A percentile compares a stretch with the other conserved stretches of the same genome.
Evolutionary conservation across 2,329 filamentous ascomycete genomes (phyloP).

Genomic region (Cordyceps militaris): DNA sequence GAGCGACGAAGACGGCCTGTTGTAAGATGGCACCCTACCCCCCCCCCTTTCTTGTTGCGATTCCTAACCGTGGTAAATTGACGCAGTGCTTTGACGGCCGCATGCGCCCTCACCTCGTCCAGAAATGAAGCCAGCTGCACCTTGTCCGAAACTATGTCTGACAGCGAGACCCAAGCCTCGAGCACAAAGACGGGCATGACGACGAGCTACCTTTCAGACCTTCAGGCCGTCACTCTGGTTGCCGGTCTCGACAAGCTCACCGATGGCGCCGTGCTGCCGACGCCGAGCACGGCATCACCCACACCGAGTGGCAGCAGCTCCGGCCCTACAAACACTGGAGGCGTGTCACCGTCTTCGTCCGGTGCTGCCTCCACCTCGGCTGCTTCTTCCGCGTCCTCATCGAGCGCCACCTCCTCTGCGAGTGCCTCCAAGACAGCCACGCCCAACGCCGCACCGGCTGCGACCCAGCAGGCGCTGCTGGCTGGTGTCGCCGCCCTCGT

Average conservation of each 20-base stretch:
- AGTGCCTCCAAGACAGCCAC: slow-evolving; percentile 16
- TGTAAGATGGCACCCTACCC: slow-evolving; percentile 15
- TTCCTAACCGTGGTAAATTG: background rate
- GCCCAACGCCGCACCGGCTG: slow-evolving; percentile 26
- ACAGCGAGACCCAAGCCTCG: background rate
- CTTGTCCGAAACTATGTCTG: background rate
- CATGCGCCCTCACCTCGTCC: slow-evolving; percentile 22
- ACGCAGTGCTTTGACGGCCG: slow-evolving; percentile 1
- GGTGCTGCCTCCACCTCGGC: slow-evolving; percentile 15
- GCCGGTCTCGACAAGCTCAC: slow-evolving; percentile 31
- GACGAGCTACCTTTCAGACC: slow-evolving; percentile 17
- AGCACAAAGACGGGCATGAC: slow-evolving; percentile 9
- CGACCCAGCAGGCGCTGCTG: slow-evolving; percentile 29
- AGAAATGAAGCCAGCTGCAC: slow-evolving; percentile 22
- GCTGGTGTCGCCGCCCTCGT: slow-evolving; percentile 29
- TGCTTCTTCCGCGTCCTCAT: slow-evolving; percentile 12
- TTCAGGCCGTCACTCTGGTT: slow-evolving; percentile 30
- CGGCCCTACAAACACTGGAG: slow-evolving; percentile 7
- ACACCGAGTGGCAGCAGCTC: background rate
- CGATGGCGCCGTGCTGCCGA: background rate
- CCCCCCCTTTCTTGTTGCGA: background rate
- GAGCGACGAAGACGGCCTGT: slow-evolving; percentile 11
- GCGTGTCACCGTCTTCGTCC: slow-evolving; percentile 12
- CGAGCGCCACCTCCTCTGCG: slow-evolving; percentile 14
- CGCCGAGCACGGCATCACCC: slow-evolving; percentile 15